These are phyloP conservation scores for Nannizziopsis barbatae DNA, from an alignment of 2,329 filamentous ascomycete genomes.

Conservation along the genomic window DNA sequence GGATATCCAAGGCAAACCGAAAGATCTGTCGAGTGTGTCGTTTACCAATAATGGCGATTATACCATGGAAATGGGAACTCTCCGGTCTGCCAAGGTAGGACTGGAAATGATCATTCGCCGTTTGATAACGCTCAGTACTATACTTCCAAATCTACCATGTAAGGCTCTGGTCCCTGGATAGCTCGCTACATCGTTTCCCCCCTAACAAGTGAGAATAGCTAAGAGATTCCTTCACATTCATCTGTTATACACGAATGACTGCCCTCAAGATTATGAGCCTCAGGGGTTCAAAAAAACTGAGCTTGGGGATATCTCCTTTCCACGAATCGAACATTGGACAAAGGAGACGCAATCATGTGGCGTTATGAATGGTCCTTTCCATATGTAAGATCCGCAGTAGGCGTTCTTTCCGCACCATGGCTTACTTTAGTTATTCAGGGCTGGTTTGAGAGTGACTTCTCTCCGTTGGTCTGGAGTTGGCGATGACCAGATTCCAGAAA, in stretches of 20 bases:
- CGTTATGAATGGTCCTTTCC: slow-evolving; percentile 30
- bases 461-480: slow-evolving; percentile 23
- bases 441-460: slow-evolving; percentile 27
- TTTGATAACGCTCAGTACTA: slow-evolving; percentile 29
- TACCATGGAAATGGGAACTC: slow-evolving; percentile 27
- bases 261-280: slow-evolving; percentile 31
- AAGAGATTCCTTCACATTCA: slow-evolving; percentile 35
- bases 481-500: slow-evolving; percentile 22
- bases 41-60: slow-evolving; percentile 22
- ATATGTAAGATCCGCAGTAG: slow-evolving; percentile 23
- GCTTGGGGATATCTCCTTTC: slow-evolving; percentile 27
- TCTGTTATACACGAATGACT: slow-evolving; percentile 36
- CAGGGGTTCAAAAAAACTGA: slow-evolving; percentile 29
- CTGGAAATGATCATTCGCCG: slow-evolving; percentile 36
- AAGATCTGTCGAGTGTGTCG: slow-evolving; percentile 22
- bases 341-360: slow-evolving; percentile 26
- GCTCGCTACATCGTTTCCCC: not conserved
- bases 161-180: slow-evolving; percentile 8
- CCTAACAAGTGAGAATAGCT: slow-evolving; percentile 17
- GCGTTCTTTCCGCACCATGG: not conserved
- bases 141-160: slow-evolving; percentile 36
- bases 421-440: slow-evolving; percentile 16
- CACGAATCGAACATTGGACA: slow-evolving; percentile 29
- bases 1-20: slow-evolving; percentile 23
- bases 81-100: slow-evolving; percentile 32